Evolutionary conservation across 2,329 filamentous ascomycete genomes (phyloP), one percentile per base, ranked within the genome.

Genomic region (Beauveria sp.): DNA sequence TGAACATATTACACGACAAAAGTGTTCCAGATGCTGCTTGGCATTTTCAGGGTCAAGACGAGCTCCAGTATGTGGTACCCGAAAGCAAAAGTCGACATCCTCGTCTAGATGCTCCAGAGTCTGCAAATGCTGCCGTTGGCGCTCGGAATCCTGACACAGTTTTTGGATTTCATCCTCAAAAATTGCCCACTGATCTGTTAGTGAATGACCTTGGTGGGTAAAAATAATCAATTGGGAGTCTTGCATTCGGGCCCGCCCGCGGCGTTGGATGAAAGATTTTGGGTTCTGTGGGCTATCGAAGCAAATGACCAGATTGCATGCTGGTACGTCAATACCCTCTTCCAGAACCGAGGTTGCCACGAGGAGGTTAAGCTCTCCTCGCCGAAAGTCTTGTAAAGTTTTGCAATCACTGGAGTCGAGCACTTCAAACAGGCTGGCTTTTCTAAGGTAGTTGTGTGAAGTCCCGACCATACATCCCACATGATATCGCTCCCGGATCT

Each of bases 21-120:
- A 96, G 72, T 96, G 91, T 52, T 89, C 79, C 1, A 98, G 79
- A 71, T 95, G 91, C n/a, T 79, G 73, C 53, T 87, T 84, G 1
- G 91, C 89, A 65, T 89, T 89, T 43, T 90, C 83, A 1, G 91
- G 79, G 12, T 89, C 89, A 16, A 97, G 75, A 14, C 85, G 73
- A 0, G 90, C 91, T 5, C 86, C 75, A 0, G 79, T 82, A 24
- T 71, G 64, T 24, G 74, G 63, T 5, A 82, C 72, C 18, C 68
- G 65, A 51, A 81, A 75, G n/a, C 38, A 69, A 0, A 63, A 53
- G 4, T 63, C 59, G 40, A 49, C 63, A 12, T 38, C 70, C 38
- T 64, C 69, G 55, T 71, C 70, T 0, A 66, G 65, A 2, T 80
- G 75, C 64, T 90, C 85, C 3, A 82, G 66, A 2, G 75, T 66